Evolutionary conservation across 2,329 filamentous ascomycete species (phyloP), one percentile per base, ranked within the genome.

Genomic region (Colletotrichum sp.): DNA sequence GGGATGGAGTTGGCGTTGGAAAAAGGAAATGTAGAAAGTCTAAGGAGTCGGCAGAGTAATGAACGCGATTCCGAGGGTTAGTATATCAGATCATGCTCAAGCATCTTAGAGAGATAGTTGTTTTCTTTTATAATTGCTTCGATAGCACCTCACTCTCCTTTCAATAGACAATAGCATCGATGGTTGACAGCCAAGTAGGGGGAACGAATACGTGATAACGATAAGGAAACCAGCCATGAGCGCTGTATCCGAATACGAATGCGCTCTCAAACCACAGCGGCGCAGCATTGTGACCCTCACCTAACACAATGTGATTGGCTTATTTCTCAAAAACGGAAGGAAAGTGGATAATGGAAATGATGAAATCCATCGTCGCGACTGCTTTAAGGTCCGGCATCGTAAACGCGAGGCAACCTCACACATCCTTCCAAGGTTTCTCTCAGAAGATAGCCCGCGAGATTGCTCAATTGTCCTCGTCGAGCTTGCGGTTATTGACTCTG

Each of bases 161-260:
- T 28, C 55, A 59, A 28, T 1, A 6, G 8, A 59, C 55, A 0
- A 59, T 59, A 59, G 3, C 21, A 26, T 59, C 24, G 15, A 59
- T 52, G 44, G 16, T 2, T 18, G 24, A n/a, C 2, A 18, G 21
- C 24, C 5, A 57, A 18, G n/a, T 1, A 15, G 4, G 12, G 5
- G 28, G 36, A 67, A 68, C 73, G 73, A 76, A 76, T 72, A 76
- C 69, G 69, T 32, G 73, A 69, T 59, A 49, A 57, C 18, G 55
- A 36, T 30, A n/a, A 15, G n/a, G 2, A 18, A 64, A 21, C 4
- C 12, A 12, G 16, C 26, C 0, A 68, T 2, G 6, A 49, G 3
- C 2, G 9, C 18, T 21, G 26, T 39, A 68, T 24, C 73, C 69
- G 73, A 76, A 73, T 72, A 76, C 73, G 73, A 73, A 76, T 64